Evolutionary conservation across 2,329 filamentous ascomycete species (phyloP), one percentile per base, ranked within the genome.

Genomic region (Trichoderma simmonsii): DNA sequence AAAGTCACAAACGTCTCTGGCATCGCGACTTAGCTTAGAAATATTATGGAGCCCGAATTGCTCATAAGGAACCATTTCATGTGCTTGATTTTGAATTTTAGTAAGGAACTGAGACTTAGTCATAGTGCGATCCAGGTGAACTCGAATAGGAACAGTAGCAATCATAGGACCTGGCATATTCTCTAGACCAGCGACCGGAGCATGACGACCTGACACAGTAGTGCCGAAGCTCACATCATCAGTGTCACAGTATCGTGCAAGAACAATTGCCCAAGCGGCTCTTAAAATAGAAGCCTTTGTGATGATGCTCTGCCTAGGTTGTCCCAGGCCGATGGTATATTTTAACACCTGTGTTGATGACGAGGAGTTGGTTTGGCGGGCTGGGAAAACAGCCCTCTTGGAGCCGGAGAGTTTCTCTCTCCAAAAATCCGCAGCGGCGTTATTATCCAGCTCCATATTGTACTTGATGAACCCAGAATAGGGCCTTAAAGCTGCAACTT

Each of bases 101-200:
- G 83, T 76, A 14, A 89, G 77, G 71, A 84, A 86, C 21, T 85
- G 77, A 0, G 75, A 73, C 11, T 84, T 77, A 0, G 78, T 75
- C 24, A 54, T 34, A 3, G 61, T n/a, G 6, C 61, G 30, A 86
- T 80, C 77, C 14, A 78, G 14, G 0, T 48, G 48, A 8, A 78
- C 36, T 1, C 75, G 73, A 12, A 78, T 15, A 6, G 77, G 78
- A 1, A 79, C 73, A 12, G 76, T 78, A 9, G 76, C 73, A 30
- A 80, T 76, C 3, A 76, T 77, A 8, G 78, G 78, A 0, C 75
- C 78, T 3, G 75, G 70, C 14, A 79, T 75, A 26, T 68, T 70
- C 34, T 77, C 73, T 4, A 80, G 73, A 1, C 75, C 76, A 3
- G 68, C 34, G 1, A 80, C 70, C 0, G 75, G 73, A 1, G 74